phyloP scores from a whole-genome alignment of 2,329 filamentous ascomycete genomes.

The Epicoccum nigrum region DNA sequence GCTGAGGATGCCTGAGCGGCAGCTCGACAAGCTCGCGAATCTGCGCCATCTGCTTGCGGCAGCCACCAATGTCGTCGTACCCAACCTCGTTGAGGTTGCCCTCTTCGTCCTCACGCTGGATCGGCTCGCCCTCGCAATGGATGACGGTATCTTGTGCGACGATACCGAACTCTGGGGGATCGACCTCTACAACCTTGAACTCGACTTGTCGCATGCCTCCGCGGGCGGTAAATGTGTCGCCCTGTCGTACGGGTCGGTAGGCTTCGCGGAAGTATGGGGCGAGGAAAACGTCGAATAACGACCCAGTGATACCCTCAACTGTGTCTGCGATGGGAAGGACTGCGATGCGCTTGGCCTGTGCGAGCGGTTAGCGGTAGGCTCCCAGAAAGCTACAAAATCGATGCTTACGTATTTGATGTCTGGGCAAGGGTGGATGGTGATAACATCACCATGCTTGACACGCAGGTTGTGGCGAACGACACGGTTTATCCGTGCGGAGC shows the following conservation, averaged over 20 bases:
- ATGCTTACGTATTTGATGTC: constrained; percentile 98
- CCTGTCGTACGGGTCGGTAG: constrained; percentile 95
- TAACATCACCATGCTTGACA: constrained; percentile 97
- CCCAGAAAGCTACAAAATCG: neutral
- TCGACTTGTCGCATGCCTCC: constrained; percentile 99
- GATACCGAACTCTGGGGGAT: constrained; percentile 97
- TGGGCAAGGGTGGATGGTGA: constrained; percentile 95
- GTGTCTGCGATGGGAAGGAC: constrained; percentile 98
- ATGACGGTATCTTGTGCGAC: constrained; percentile 99
- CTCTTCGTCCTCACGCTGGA: constrained; percentile 98
- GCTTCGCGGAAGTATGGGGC: constrained; percentile 99
- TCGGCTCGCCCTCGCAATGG: constrained; percentile 95
- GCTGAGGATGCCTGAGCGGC: constrained; percentile 92
- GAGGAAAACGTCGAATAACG: constrained; percentile 98
- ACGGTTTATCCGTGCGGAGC: constrained; percentile 95
- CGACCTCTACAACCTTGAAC: constrained; percentile 99
- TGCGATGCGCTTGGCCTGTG: constrained; percentile 94
- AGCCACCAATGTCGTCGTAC: constrained; percentile 99
- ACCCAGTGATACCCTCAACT: constrained; percentile 95
- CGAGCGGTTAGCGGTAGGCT: constrained; percentile 28
- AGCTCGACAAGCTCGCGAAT: constrained; percentile 98
- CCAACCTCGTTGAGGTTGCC: constrained; percentile 99
- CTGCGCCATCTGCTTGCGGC: constrained; percentile 99
- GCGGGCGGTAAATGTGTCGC: constrained; percentile 95
- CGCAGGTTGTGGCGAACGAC: constrained; percentile 98